A percentile compares a stretch with the other conserved stretches of the same genome.
Conservation (phyloP, 495 filamentous ascomycete genomes). For the Tuber borchii region DNA sequence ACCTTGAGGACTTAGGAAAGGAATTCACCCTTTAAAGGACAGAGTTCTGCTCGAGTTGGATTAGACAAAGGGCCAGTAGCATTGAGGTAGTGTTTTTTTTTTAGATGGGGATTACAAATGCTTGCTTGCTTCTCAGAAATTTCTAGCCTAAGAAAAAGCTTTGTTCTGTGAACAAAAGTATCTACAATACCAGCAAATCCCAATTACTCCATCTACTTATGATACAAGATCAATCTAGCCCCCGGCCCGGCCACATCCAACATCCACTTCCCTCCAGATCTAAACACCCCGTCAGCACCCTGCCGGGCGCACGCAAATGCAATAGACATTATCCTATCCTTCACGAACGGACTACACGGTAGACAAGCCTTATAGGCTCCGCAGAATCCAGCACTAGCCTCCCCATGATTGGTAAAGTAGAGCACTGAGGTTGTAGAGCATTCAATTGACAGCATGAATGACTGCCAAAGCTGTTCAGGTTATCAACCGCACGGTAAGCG, state of each 20-base stretch:
- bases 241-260: background rate
- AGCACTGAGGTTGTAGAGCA: background rate
- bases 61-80: too few species aligned
- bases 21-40: too few species aligned
- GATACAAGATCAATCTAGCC: background rate
- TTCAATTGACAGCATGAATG: background rate
- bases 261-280: conserved; percentile 1
- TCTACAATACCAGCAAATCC: background rate
- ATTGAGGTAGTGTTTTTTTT: too few species aligned
- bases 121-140: too few species aligned
- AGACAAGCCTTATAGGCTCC: background rate
- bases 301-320: background rate
- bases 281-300: background rate
- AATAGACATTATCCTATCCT: background rate
- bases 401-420: background rate
- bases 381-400: background rate
- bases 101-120: too few species aligned
- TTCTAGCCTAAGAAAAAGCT: too few species aligned
- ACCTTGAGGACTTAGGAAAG: too few species aligned
- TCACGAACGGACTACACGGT: background rate
- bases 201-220: background rate
- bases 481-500: background rate
- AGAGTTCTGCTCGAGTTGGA: too few species aligned
- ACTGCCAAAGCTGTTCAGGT: background rate
- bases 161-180: too few species aligned